Conservation (phyloP, 2,329 filamentous ascomycete genomes). For the Ceratocystis ficicola region DNA sequence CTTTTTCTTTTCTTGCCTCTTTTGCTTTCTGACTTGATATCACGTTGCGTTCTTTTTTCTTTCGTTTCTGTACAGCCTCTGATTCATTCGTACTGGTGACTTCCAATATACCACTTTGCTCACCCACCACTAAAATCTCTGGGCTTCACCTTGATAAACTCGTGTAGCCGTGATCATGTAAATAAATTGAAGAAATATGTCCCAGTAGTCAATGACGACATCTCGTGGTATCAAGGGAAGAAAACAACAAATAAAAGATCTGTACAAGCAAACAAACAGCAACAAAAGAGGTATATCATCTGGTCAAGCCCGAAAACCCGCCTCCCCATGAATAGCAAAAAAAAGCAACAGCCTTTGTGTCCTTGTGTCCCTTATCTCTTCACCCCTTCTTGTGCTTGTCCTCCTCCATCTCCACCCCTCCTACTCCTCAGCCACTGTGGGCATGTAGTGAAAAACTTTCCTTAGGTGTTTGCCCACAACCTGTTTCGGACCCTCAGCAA, state of each 20-base stretch:
- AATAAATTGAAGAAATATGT: neutral
- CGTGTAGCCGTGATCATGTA: constrained; percentile 3
- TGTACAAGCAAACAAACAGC: neutral
- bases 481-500: neutral
- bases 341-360: constrained; percentile 6
- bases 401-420: neutral
- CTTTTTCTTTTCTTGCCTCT: neutral
- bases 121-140: neutral
- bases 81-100: neutral
- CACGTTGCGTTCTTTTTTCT: neutral
- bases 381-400: neutral
- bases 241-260: neutral
- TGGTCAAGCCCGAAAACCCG: neutral
- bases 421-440: constrained; percentile 6
- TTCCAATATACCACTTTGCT: neutral
- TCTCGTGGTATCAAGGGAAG: constrained; percentile 3
- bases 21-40: neutral
- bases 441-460: neutral
- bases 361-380: neutral
- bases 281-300: constrained; percentile 8
- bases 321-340: neutral
- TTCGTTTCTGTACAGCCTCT: neutral
- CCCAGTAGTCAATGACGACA: neutral
- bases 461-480: neutral
- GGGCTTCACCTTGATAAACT: neutral